These are phyloP conservation scores for Eragrostis curvula DNA, from an alignment of 176 grass and related monocot species.

Conservation along the genomic window DNA sequence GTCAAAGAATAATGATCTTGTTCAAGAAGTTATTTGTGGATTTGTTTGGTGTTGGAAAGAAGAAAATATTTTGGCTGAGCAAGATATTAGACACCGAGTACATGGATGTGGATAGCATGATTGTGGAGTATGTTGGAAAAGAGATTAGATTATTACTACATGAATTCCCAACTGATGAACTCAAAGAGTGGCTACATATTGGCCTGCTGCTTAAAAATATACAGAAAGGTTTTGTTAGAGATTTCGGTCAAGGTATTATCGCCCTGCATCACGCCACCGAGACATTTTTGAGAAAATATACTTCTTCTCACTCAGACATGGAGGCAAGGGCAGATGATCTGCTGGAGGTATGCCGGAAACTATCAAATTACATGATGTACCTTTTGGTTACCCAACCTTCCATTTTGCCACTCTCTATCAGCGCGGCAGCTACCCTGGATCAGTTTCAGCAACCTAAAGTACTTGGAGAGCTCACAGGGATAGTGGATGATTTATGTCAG, in stretches of 20 bases:
- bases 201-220: background rate
- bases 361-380: conserved; percentile 27
- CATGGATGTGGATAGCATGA: background rate
- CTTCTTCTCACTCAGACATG: background rate
- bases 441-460: background rate
- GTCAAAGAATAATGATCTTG: background rate
- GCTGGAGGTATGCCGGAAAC: background rate
- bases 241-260: background rate
- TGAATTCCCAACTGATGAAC: background rate
- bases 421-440: background rate
- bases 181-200: background rate
- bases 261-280: background rate
- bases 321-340: background rate
- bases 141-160: background rate
- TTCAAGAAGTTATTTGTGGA: background rate
- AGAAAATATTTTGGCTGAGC: conserved; percentile 1
- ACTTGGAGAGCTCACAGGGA: too few relatives aligned
- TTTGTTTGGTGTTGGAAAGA: background rate
- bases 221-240: background rate
- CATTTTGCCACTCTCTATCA: background rate
- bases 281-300: background rate
- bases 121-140: background rate
- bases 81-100: background rate
- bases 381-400: background rate
- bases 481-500: too few relatives aligned